Evolutionary conservation across 208 protist genomes (phyloP), one percentile per base, ranked within the genome.

Genomic region (Leptomonas pyrrhocoris): DNA sequence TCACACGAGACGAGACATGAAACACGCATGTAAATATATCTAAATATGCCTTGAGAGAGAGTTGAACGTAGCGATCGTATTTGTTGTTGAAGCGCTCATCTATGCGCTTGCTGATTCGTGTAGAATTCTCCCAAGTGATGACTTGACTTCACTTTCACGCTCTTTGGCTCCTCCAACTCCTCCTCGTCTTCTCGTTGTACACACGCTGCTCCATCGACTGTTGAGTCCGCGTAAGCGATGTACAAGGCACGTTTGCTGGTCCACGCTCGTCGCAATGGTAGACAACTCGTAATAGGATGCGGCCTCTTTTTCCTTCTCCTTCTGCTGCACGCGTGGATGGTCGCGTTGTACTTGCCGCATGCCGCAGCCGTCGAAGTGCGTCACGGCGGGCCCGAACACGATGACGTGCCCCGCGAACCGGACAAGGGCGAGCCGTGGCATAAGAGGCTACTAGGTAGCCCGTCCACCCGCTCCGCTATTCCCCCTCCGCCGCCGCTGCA

Each of bases 401-500:
- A 65, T n/a, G 60, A 65, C 21, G 12, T 23, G n/a, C 27, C 50
- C 27, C 2, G 58, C 27, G n/a, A 3, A 1, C 9, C 34, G 16
- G 63, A 50, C 2, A 68, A 68, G 4, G 50, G 25, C 8, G 31
- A 11, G 8, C 21, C 50, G 9, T 60, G 53, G 51, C 8, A 40
- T 6, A 58, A 50, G 25, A 36, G 50, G 38, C 9, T 36, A 13
- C 9, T 8, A 2, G 51, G 36, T 18, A 15, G 9, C 13, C 23
- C 5, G 36, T 16, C 48, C n/a, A 63, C 34, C 53, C 46, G 9
- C 31, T 50, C 43, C 8, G 6, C 27, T 6, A 31, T 63, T 28
- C 51, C 55, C 38, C 70, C 70, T 3, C 71, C 71, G 19, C 71
- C 71, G 34, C 71, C 62, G 58, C 71, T 77, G 48, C 71, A 77